Base-by-base conservation (phyloP, 176 grass and related monocot genomes). In the Eremochloa ophiuroides region DNA sequence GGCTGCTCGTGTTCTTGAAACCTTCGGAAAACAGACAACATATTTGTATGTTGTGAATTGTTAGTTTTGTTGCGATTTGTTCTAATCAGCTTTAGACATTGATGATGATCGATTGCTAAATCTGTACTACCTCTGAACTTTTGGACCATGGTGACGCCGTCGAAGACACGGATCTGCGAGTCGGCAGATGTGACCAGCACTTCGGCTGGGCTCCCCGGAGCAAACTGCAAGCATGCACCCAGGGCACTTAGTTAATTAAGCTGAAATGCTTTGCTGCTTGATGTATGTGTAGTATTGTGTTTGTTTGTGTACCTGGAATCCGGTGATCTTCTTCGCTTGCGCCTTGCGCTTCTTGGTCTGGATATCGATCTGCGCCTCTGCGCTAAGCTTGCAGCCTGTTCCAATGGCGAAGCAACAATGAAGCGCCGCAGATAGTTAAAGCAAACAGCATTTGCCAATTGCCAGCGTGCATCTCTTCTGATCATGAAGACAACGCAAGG, bases 91-190 rank as follows among this genome's bases (percentile, higher is more conserved):
- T 58, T 41, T 2, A 76, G 34, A 44, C 40, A 0, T 29, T 25
- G 65, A 46, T 65, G n/a, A n/a, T n/a, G n/a, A n/a, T n/a, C n/a
- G n/a, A n/a, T n/a, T n/a, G n/a, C n/a, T n/a, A n/a, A n/a, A n/a
- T n/a, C n/a, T n/a, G n/a, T n/a, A n/a, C n/a, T n/a, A 94, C 94
- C 92, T 98, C 88, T 92, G 68, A 95, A 95, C 84, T 98, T 98
- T 44, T 93, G 88, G 84, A 98, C 81, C 95, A 93, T 88, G 71
- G 90, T 86, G 20, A 89, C 84, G 47, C 88, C 90, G 15, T 98
- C 90, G 82, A 95, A 98, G 23, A 93, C 90, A 18, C 95, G 90
- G 79, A 98, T 85, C 86, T 89, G 95, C 22, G 95, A 98, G 82
- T 98, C 95, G 28, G 95, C 95, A n/a, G 95, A 93, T 66, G 95